phyloP scores from a whole-genome alignment of 768 basidiomycete genomes.

The Rhodotorula graminis region DNA sequence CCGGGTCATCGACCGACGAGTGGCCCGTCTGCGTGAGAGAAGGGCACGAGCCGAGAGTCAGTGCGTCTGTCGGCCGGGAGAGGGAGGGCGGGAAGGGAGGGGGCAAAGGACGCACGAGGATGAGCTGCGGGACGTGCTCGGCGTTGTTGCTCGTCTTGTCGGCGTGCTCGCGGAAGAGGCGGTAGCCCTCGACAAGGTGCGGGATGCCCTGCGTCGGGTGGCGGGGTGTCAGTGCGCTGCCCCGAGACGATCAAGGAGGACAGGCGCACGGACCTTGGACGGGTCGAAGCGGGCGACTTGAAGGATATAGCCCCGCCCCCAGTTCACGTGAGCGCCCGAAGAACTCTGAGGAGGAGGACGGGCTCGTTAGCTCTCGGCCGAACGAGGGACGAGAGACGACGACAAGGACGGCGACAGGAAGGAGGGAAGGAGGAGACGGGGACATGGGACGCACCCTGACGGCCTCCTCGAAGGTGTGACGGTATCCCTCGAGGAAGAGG shows the following conservation, averaged over 20 bases:
- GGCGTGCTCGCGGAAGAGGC: conserved; percentile 69
- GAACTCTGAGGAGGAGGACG: conserved; percentile 32
- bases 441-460: conserved; percentile 22
- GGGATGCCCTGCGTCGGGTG: conserved; percentile 40
- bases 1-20: conserved; percentile 89
- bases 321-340: conserved; percentile 46
- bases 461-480: conserved; percentile 45
- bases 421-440: background rate
- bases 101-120: conserved; percentile 40
- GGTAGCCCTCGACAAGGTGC: conserved; percentile 64
- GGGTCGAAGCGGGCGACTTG: conserved; percentile 96
- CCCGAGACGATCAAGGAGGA: conserved; percentile 53
- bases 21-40: conserved; percentile 55
- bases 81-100: background rate
- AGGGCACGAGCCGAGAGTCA: too few species aligned
- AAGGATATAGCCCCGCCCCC: conserved; percentile 70
- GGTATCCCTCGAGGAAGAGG: conserved; percentile 42
- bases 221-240: background rate
- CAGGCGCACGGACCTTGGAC: conserved; percentile 55
- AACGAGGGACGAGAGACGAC: too few species aligned
- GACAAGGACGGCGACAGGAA: too few species aligned
- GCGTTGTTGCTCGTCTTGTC: conserved; percentile 28
- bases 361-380: background rate
- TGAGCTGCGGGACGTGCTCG: conserved; percentile 45
- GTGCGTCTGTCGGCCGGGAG: too few species aligned